Base-by-base conservation (phyloP, 2,329 filamentous ascomycete genomes). In the Colletotrichum shisoi region DNA sequence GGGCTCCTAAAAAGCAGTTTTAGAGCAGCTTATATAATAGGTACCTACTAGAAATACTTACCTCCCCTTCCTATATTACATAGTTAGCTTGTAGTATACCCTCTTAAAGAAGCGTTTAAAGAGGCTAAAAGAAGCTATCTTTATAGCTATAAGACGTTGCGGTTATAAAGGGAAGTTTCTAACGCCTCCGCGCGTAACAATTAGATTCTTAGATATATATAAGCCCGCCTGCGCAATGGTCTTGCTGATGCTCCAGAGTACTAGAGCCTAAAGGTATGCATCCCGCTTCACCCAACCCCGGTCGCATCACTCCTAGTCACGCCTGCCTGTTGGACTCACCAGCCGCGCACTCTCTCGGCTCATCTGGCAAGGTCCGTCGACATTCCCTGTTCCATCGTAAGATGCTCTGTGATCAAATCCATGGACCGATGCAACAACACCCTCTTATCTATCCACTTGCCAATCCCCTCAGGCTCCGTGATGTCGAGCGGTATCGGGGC, bases 331-430 rank as follows among this genome's bases (percentile, higher is more conserved):
- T 42, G 15, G 40, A 42, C 34, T 53, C 17, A 31, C n/a, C 21
- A 45, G 39, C 51, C 44, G 24, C 24, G 51, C 51, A 39, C 27
- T 34, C 57, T 62, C 51, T 62, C 37, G 58, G 52, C 45, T 62
- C 58, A 66, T 62, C 45, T 66, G 31, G 52, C 31, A 62, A 19
- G 59, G 17, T 40, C 49, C 58, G 27, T 27, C 39, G n/a, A 49
- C 34, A 15, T 12, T 39, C 51, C 58, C 59, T 39, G 52, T 27
- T 1, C 7, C 13, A 57, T 66, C 63, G 63, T 66, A 66, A 62
- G 63, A 62, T 66, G 24, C 58, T 66, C 58, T 57, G 58, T 62
- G 58, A 53, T 53, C 19, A 52, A 27, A 27, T n/a, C 15, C 21
- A 51, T 57, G 62, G 58, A 66, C 19, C 51, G 31, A 17, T 34